Evolutionary conservation across 1,284 basidiomycete genomes (phyloP).

Genomic region (Rhodotorula sp.): DNA sequence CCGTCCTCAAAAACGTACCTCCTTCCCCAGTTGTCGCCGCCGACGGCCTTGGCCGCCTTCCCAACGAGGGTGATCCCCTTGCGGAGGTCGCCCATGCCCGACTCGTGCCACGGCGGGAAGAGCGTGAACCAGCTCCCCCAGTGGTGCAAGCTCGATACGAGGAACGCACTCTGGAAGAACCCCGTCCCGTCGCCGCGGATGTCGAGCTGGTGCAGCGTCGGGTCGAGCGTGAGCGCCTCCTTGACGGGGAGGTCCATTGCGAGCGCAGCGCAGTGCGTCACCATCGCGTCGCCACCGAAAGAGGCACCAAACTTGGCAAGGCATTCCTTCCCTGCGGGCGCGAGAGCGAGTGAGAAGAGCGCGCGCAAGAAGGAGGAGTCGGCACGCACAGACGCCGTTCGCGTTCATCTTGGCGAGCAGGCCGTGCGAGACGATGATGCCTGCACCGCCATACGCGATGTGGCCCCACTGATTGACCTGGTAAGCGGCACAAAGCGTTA

Average conservation of each 20-base stretch:
- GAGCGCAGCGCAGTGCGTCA: conserved; percentile 44
- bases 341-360: background rate
- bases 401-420: conserved; percentile 41
- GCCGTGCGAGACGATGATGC: conserved; percentile 40
- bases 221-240: conserved; percentile 38
- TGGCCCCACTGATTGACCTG: conserved; percentile 42
- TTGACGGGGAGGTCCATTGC: conserved; percentile 33
- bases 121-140: conserved; percentile 43
- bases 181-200: conserved; percentile 46
- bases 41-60: conserved; percentile 40
- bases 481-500: background rate
- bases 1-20: conserved; percentile 44
- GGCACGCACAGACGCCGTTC: conserved; percentile 34
- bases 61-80: conserved; percentile 40
- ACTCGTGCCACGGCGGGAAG: conserved; percentile 42
- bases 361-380: background rate
- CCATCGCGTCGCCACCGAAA: conserved; percentile 42
- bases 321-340: conserved; percentile 18
- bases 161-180: conserved; percentile 46
- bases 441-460: conserved; percentile 43
- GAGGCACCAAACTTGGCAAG: conserved; percentile 28
- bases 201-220: conserved; percentile 45
- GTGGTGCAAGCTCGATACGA: conserved; percentile 45
- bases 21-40: conserved; percentile 44
- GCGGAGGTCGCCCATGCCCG: conserved; percentile 36